Evolutionary conservation across 352 stramenopile species (phyloP), one percentile per base, ranked within the genome.

Genomic region (Aphanomyces invadans): DNA sequence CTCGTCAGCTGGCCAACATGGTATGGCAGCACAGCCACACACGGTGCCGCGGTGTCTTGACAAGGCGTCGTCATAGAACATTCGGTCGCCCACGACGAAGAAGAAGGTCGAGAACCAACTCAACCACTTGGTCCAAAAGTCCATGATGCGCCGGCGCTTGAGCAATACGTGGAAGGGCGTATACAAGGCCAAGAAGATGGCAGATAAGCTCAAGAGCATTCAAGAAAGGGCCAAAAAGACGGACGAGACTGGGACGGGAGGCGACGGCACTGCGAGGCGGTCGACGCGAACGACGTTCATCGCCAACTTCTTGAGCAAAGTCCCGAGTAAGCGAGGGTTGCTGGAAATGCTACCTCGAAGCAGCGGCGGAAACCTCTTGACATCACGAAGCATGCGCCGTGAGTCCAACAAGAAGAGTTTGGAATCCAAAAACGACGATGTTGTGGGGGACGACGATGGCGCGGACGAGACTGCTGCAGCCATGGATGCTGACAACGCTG

Each of bases 171-270:
- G 89, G 42, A 76, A 80, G 21, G 86, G 79, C 17, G 88, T 92
- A 44, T 92, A 92, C 65, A 75, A 79, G 2, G 81, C 83, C 9
- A 92, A 92, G 57, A 90, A 89, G 42, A 73, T 90, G 1, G 83
- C 81, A 4, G 80, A 90, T 59, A 89, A 89, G 70, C 78, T 91
- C 44, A 89, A 92, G 70, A 81, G 86, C n/a, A 90, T 90, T 21
- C 80, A 82, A 0, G 83, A 92, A 19, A 77, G 80, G 1, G 79
- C 80, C 0, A 73, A 12, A 31, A 67, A 54, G 21, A 36, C 49
- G 21, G 48, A 63, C 23, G 31, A 46, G 23, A 62, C 36, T 15
- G 7, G 36, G 36, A n/a, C n/a, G 17, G 31, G 31, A 62, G 38
- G 11, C 26, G 21, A 26, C 19, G 17, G 23, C 39, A 65, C 26